These are phyloP conservation scores for Colletotrichum lupini DNA, from an alignment of 2,329 filamentous ascomycete genomes.

Conservation along the genomic window DNA sequence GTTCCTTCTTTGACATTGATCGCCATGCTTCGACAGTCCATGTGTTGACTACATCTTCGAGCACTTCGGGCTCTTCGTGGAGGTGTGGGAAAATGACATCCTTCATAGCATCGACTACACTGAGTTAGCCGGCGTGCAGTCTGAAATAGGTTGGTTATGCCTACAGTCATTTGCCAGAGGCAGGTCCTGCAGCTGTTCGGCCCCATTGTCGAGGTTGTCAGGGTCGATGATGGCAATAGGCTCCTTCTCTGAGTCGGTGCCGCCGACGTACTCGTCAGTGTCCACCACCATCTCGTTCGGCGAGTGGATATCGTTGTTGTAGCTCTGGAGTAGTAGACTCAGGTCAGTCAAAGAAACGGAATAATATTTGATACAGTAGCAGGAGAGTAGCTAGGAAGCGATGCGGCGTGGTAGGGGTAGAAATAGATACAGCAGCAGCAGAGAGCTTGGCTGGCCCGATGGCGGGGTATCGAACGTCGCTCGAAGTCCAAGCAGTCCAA, in stretches of 20 bases:
- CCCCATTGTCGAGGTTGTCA: slow-evolving; percentile 60
- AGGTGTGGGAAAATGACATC: slow-evolving; percentile 80
- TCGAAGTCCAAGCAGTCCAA: not conserved
- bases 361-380: not conserved
- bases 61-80: slow-evolving; percentile 79
- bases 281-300: slow-evolving; percentile 69
- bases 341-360: slow-evolving; percentile 11
- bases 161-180: slow-evolving; percentile 65
- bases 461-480: slow-evolving; percentile 24
- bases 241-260: slow-evolving; percentile 60
- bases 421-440: not conserved
- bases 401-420: not conserved
- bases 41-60: slow-evolving; percentile 80
- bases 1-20: slow-evolving; percentile 79
- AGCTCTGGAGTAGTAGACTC: slow-evolving; percentile 50
- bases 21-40: slow-evolving; percentile 93
- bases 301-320: slow-evolving; percentile 62
- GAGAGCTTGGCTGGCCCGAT: slow-evolving; percentile 23
- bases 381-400: not conserved
- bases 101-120: slow-evolving; percentile 84
- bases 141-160: slow-evolving; percentile 41
- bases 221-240: slow-evolving; percentile 66
- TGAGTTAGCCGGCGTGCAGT: slow-evolving; percentile 40
- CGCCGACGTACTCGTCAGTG: slow-evolving; percentile 64
- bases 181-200: slow-evolving; percentile 58